Evolutionary conservation across 2,329 filamentous ascomycete genomes (phyloP).

Genomic region (Trichophyton benhamiae): DNA sequence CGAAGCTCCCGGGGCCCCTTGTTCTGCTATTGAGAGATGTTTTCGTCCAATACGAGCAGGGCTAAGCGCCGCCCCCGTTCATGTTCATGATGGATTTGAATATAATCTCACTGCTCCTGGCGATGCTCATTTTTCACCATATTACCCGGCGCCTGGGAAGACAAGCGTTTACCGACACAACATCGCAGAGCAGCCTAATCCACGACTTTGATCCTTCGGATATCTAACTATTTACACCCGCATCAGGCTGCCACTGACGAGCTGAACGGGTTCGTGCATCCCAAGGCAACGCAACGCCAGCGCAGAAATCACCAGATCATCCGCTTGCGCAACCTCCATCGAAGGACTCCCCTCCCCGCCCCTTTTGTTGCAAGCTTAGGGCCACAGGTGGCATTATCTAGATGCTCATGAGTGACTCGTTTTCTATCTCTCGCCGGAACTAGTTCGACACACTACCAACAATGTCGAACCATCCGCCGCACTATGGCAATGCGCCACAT

Average conservation of each 20-base stretch:
- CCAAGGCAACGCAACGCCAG: not conserved
- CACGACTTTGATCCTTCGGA: not conserved
- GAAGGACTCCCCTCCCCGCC: not conserved
- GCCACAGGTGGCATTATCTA: not conserved
- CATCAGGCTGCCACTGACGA: not conserved
- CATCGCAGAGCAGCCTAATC: not conserved
- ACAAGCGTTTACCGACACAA: not conserved
- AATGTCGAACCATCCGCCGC: not conserved
- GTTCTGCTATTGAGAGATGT: conserved; percentile 1
- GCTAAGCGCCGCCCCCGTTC: not conserved
- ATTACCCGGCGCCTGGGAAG: not conserved
- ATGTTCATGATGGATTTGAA: not conserved
- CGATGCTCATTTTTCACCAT: not conserved
- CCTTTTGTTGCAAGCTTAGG: not conserved
- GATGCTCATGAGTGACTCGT: not conserved
- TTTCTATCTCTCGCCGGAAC: not conserved
- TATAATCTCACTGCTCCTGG: not conserved
- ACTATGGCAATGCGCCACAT: not conserved
- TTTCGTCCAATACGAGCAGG: conserved; percentile 2
- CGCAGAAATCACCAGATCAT: not conserved
- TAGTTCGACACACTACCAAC: not conserved
- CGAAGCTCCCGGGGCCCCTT: not conserved
- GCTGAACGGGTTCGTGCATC: not conserved
- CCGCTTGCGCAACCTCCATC: not conserved
- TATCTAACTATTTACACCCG: not conserved